These are phyloP conservation scores for Collybiopsis luxurians DNA, from an alignment of 768 basidiomycete species.

Conservation along the genomic window DNA sequence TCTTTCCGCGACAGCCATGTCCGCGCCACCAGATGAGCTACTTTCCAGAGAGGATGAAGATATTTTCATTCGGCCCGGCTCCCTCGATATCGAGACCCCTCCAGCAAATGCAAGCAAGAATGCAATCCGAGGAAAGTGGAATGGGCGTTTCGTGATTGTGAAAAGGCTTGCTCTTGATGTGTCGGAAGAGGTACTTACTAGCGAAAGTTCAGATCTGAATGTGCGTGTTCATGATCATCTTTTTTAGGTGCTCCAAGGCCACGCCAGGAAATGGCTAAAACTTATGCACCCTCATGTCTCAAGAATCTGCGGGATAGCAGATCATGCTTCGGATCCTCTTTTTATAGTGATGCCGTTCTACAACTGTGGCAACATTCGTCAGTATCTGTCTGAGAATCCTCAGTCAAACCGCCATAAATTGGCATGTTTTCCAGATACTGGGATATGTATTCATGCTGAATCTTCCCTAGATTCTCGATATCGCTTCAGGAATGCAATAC, in stretches of 20 bases:
- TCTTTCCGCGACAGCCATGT: slow-evolving; percentile 1
- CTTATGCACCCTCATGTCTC: slow-evolving; percentile 19
- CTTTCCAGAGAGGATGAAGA: background rate
- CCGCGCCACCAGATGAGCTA: background rate
- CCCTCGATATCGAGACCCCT: background rate
- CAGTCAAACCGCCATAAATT: slow-evolving; percentile 16
- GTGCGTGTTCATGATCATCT: background rate
- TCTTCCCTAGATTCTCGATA: slow-evolving; percentile 16
- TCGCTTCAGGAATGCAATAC: slow-evolving; percentile 22
- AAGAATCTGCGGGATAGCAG: slow-evolving; percentile 20
- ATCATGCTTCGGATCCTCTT: slow-evolving; percentile 19
- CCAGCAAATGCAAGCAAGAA: background rate
- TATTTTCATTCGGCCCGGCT: background rate
- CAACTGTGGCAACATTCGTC: slow-evolving; percentile 16
- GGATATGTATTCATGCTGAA: background rate
- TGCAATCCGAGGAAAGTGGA: slow-evolving; percentile 3
- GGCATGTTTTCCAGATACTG: background rate
- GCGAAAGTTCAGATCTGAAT: too few species aligned
- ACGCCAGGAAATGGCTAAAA: slow-evolving; percentile 19
- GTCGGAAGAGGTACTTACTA: slow-evolving; percentile 2
- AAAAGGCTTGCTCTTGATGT: slow-evolving; percentile 1
- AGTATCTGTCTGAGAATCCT: slow-evolving; percentile 18
- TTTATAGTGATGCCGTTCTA: slow-evolving; percentile 18
- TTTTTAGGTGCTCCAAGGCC: slow-evolving; percentile 1
- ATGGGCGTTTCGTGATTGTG: slow-evolving; percentile 5